phyloP scores from a whole-genome alignment of 2,329 filamentous ascomycete species.

The Emmonsia crescens region DNA sequence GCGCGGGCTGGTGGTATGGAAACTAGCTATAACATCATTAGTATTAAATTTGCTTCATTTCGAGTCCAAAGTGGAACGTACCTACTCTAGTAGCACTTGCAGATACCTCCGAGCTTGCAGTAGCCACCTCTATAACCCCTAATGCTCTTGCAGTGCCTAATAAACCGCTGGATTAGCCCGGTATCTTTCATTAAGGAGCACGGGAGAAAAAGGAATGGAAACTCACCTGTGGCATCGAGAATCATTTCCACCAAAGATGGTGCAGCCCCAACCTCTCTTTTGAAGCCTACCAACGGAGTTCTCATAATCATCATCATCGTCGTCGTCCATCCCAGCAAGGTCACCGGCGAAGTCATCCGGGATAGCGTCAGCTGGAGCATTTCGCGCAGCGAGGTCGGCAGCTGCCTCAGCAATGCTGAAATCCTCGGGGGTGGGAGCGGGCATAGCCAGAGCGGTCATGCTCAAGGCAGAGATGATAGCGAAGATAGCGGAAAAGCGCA shows the following conservation, averaged over 20 bases:
- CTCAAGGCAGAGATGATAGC: conserved; percentile 1
- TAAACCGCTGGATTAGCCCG: not conserved
- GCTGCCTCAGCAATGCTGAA: not conserved
- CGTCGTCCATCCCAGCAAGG: not conserved
- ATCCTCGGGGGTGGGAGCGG: not conserved
- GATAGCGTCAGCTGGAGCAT: not conserved
- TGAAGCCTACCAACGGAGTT: not conserved
- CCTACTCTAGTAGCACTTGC: not conserved
- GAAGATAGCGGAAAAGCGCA: not conserved
- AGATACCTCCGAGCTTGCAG: not conserved
- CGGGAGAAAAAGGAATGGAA: not conserved
- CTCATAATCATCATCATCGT: not conserved
- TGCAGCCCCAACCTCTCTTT: not conserved
- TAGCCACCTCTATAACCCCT: not conserved
- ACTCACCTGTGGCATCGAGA: not conserved
- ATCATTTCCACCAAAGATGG: not conserved
- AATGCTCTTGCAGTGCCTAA: not conserved
- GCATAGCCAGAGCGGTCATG: not conserved
- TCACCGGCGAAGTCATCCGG: not conserved
- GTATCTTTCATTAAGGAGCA: not conserved
- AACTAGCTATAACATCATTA: not conserved
- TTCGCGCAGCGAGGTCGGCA: not conserved
- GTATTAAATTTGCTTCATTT: not conserved
- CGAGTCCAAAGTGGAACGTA: not conserved
- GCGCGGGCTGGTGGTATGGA: not conserved